These are phyloP conservation scores for Xylaria sp. DNA, from an alignment of 495 filamentous ascomycete genomes.

Conservation along the genomic window DNA sequence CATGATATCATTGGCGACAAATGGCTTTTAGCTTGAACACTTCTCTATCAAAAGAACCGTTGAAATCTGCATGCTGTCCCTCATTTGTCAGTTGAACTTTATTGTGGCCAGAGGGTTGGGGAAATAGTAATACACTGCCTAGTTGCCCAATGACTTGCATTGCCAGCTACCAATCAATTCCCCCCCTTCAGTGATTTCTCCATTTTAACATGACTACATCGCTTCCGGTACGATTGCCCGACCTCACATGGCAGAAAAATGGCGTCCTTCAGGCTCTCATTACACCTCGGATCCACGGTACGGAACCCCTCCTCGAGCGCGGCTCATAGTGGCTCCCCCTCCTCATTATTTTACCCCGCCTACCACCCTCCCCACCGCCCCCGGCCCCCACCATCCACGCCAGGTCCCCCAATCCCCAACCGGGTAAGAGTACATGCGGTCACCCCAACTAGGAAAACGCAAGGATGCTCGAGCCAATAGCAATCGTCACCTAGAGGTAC, in stretches of 20 bases:
- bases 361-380: not conserved
- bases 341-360: not conserved
- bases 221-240: not conserved
- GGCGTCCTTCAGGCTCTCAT: not conserved
- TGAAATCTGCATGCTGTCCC: no score
- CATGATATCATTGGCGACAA: not conserved
- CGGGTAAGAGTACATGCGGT: not conserved
- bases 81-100: no score
- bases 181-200: no score
- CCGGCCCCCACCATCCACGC: not conserved
- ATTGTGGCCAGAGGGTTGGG: no score
- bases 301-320: conserved; percentile 12
- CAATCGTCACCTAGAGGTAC: not conserved
- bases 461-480: conserved; percentile 4
- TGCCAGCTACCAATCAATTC: no score
- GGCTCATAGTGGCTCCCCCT: not conserved
- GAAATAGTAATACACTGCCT: no score
- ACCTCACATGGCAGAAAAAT: not conserved
- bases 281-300: not conserved
- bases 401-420: not conserved
- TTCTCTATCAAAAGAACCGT: not conserved
- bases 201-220: not conserved
- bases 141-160: no score
- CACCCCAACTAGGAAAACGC: conserved; percentile 17
- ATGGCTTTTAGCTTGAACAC: not conserved